Evolutionary conservation across 768 basidiomycete species (phyloP).

Genomic region (Macrolepiota dolichaula): DNA sequence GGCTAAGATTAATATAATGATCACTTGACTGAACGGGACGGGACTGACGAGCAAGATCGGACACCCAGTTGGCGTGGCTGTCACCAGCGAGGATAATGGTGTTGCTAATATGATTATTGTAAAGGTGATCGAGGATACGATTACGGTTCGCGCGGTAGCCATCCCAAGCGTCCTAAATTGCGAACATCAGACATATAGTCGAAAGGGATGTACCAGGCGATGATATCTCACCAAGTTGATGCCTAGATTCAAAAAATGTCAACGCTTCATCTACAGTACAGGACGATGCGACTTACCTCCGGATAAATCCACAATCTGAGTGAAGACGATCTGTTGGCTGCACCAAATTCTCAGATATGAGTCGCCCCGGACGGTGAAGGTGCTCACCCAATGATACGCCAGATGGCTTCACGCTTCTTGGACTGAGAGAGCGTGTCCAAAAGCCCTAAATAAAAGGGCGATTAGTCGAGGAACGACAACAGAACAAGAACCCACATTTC

Average conservation of each 20-base stretch:
- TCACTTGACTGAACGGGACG: neutral
- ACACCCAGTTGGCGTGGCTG: constrained; percentile 60
- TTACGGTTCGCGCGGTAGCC: constrained; percentile 51
- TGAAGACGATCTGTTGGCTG: constrained; percentile 56
- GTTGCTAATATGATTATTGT: constrained; percentile 36
- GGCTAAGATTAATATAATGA: neutral
- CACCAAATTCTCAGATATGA: neutral
- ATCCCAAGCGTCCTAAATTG: constrained; percentile 50
- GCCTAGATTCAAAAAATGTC: neutral
- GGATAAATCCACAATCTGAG: constrained; percentile 32
- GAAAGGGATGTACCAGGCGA: no score
- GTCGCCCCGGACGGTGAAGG: neutral
- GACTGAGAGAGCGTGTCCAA: no score
- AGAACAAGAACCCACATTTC: constrained; percentile 31
- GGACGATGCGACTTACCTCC: neutral
- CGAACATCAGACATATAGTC: neutral
- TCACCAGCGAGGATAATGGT: constrained; percentile 57
- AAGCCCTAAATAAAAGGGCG: constrained; percentile 33
- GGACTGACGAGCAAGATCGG: constrained; percentile 40
- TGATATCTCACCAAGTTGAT: neutral
- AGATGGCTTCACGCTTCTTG: constrained; percentile 37
- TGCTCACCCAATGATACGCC: constrained; percentile 48
- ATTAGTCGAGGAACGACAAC: neutral
- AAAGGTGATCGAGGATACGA: constrained; percentile 41
- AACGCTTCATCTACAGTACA: neutral